Conservation (phyloP, 148 eudicot species). For the Vaccinium vitisidaea region DNA sequence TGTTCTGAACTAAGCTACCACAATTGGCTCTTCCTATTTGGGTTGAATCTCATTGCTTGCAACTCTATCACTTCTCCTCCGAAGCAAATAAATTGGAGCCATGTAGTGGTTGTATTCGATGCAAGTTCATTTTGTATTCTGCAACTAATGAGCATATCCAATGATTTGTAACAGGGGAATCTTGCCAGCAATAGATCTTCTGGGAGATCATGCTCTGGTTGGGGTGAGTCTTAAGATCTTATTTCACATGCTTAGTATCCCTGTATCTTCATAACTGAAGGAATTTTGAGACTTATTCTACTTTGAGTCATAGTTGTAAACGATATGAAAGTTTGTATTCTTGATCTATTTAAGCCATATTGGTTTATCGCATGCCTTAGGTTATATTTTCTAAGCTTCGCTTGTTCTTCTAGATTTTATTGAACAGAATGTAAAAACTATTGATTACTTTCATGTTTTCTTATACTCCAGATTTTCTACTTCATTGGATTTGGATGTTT, state of each 20-base stretch:
- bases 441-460: background rate
- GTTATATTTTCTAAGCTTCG: background rate
- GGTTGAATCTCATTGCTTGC: background rate
- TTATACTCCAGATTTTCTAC: constrained; percentile 45
- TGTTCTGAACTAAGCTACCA: background rate
- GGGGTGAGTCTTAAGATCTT: constrained; percentile 56
- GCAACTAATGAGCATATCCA: background rate
- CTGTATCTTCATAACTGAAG: background rate
- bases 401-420: background rate
- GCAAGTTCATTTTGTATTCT: background rate
- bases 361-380: background rate
- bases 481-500: constrained; percentile 57
- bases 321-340: background rate
- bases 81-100: background rate
- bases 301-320: background rate
- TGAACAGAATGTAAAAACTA: background rate
- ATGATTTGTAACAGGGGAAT: constrained; percentile 59
- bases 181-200: constrained; percentile 68
- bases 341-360: background rate
- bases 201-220: constrained; percentile 37
- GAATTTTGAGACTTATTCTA: background rate
- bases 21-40: constrained; percentile 1
- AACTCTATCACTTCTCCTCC: background rate
- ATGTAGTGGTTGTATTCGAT: background rate
- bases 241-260: background rate